phyloP scores from a whole-genome alignment of 1,284 basidiomycete genomes.

The Neolentinus lepideus region DNA sequence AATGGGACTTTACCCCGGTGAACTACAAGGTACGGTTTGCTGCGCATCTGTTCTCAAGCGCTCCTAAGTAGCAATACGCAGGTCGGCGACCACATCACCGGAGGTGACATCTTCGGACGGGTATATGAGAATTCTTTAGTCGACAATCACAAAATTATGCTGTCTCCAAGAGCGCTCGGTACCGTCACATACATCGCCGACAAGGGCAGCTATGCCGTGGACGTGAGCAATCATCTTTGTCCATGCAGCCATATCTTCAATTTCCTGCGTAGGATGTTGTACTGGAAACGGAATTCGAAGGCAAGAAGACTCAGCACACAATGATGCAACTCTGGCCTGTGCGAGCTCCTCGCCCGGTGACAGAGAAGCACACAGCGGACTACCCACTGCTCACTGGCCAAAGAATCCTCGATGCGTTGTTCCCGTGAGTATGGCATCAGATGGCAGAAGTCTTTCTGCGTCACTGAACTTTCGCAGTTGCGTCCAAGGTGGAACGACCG shows the following conservation, averaged over 20 bases:
- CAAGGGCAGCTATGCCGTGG: conserved; percentile 89
- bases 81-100: conserved; percentile 95
- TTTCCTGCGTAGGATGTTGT: conserved; percentile 71
- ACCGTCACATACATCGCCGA: conserved; percentile 93
- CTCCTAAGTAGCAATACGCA: conserved; percentile 19
- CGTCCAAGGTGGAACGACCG: conserved; percentile 98
- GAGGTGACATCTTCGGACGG: conserved; percentile 92
- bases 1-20: conserved; percentile 96
- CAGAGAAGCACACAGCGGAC: conserved; percentile 92
- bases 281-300: conserved; percentile 96
- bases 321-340: conserved; percentile 99
- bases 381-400: conserved; percentile 94
- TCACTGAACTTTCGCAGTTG: conserved; percentile 44
- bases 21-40: conserved; percentile 55
- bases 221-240: conserved; percentile 45
- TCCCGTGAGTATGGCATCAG: conserved; percentile 59
- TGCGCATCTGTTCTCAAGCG: background rate
- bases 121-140: conserved; percentile 98
- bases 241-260: background rate
- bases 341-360: conserved; percentile 91
- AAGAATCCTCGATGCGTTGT: conserved; percentile 94
- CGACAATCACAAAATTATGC: conserved; percentile 96
- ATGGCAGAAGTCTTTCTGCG: background rate
- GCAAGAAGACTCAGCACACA: conserved; percentile 88
- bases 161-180: conserved; percentile 89